Conservation (phyloP, 1,284 basidiomycete species). For the Moniliella sp. region DNA sequence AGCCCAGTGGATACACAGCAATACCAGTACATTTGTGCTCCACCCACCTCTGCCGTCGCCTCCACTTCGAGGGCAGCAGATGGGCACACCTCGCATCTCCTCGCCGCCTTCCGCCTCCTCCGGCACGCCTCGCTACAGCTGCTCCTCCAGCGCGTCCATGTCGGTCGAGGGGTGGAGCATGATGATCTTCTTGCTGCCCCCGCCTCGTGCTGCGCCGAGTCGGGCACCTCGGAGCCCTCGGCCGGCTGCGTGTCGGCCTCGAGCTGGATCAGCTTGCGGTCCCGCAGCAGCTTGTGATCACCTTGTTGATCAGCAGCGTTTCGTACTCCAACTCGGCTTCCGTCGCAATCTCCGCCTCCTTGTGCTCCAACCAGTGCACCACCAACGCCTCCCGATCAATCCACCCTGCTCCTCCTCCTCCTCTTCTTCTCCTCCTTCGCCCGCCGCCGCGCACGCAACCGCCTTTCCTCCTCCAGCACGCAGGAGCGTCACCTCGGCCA, state of each 20-base stretch:
- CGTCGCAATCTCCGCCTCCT: slow-evolving; percentile 55
- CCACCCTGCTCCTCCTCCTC: too few species aligned
- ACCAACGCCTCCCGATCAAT: slow-evolving; percentile 40
- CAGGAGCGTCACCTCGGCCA: slow-evolving; percentile 68
- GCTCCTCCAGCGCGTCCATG: slow-evolving; percentile 1
- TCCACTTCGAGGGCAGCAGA: too few species aligned
- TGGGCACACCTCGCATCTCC: too few species aligned
- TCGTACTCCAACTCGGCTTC: slow-evolving; percentile 79
- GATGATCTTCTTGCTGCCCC: slow-evolving; percentile 1
- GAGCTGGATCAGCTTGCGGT: slow-evolving; percentile 28
- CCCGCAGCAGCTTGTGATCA: slow-evolving; percentile 76
- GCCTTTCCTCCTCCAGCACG: slow-evolving; percentile 62
- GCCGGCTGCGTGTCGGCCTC: background rate
- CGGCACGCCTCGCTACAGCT: too few species aligned
- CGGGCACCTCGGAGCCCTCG: background rate
- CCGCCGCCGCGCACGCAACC: slow-evolving; percentile 46
- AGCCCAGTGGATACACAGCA: too few species aligned
- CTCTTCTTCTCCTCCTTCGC: too few species aligned
- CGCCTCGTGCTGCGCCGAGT: background rate
- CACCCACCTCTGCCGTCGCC: too few species aligned
- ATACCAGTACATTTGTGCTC: too few species aligned
- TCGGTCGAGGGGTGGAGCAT: slow-evolving; percentile 2
- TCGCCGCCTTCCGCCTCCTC: too few species aligned
- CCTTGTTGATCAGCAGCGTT: slow-evolving; percentile 68
- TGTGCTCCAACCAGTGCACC: slow-evolving; percentile 78